Conservation (phyloP, 176 grass and related monocot genomes). For the Chrysopogon serrulatus region DNA sequence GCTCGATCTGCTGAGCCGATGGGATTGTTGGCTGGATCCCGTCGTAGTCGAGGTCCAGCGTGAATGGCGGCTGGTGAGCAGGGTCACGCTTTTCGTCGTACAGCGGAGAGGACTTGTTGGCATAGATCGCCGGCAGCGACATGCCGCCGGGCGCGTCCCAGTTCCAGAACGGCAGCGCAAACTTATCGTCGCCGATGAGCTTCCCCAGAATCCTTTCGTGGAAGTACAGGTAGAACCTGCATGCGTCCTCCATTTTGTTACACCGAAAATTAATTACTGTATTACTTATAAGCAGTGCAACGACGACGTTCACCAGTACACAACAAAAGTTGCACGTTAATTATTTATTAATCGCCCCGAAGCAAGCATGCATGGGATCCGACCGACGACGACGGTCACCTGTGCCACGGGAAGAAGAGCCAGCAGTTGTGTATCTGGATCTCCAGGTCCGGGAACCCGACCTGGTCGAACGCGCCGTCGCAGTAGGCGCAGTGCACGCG, state of each 20-base stretch:
- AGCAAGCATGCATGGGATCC: neutral
- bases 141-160: constrained; percentile 69
- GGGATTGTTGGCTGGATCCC: constrained; percentile 8
- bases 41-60: constrained; percentile 49
- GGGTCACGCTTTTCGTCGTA: constrained; percentile 45
- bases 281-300: neutral
- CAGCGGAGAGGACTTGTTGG: constrained; percentile 32
- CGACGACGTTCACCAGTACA: neutral
- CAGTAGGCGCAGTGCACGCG: constrained; percentile 60
- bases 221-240: constrained; percentile 59
- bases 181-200: constrained; percentile 65
- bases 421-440: constrained; percentile 55
- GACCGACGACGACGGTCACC: neutral
- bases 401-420: constrained; percentile 81
- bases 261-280: neutral
- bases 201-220: constrained; percentile 62
- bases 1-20: constrained; percentile 25
- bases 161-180: constrained; percentile 75
- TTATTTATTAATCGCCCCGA: too few relatives aligned
- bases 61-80: constrained; percentile 47
- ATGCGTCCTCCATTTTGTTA: neutral
- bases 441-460: constrained; percentile 47
- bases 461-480: constrained; percentile 49
- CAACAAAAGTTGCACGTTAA: too few relatives aligned
- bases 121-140: constrained; percentile 46